Evolutionary conservation across 2,329 filamentous ascomycete genomes (phyloP), one percentile per base, ranked within the genome.

Genomic region (Ceratocystiopsis brevicomis): DNA sequence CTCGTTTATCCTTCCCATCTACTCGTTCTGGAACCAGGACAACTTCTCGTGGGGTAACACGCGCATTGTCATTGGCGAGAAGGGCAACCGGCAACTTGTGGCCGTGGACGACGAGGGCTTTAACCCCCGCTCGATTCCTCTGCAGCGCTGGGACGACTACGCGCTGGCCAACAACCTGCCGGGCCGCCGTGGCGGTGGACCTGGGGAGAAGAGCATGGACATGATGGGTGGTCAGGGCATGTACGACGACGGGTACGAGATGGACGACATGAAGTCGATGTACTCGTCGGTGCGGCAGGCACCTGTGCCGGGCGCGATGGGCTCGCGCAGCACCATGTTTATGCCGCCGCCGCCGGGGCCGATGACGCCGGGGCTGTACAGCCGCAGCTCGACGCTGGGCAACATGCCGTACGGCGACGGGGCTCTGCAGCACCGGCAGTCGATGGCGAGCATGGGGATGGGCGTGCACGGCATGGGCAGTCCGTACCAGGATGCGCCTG

Each of bases 11-110:
- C 72, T 98, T 13, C 90, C 90, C 1, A 65, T 98, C 49, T 98
- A 96, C 66, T 94, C 88, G 0, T 98, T 98, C 78, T 98, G 90
- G 90, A 93, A 95, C 63, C 87, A 95, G 61, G 90, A 98, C 62
- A 88, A 98, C 64, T 98, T 98, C 69, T 79, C 79, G 2, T 98
- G 90, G 90, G 90, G 90, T 70, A 96, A 90, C 65, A 98, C 90
- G 1, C 86, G 90, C 73, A 77, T 98, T 50, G 90, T 98, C 52
- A 82, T 96, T 51, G 88, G 86, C 47, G 90, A 98, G 60, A 85
- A 88, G 60, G 88, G 87, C 49, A 74, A 73, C 57, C 94, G 93
- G 65, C 77, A 93, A 56, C 68, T 95, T n/a, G 71, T 98, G 43
- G 86, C 86, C 0, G 76, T 87, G 3, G 81, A 88, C 21, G 77